Conservation (phyloP, 257 asterid species). For the Penstemon davidsonii region DNA sequence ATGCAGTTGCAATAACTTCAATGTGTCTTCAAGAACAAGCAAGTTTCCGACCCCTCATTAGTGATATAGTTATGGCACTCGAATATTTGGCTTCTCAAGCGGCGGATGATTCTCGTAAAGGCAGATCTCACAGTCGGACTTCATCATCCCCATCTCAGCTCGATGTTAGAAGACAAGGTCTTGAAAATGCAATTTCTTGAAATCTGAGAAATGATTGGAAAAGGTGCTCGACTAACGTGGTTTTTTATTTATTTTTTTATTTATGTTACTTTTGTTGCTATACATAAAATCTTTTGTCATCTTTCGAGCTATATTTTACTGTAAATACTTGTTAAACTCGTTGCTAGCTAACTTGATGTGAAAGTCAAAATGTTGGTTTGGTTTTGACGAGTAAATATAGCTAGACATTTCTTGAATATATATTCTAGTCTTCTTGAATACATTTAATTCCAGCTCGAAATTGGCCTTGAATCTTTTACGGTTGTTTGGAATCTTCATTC, state of each 20-base stretch:
- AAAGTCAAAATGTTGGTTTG: too few relatives aligned
- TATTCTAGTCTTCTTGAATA: too few relatives aligned
- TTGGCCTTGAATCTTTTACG: too few relatives aligned
- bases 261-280: background rate
- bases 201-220: background rate
- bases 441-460: too few relatives aligned
- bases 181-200: slow-evolving; percentile 8
- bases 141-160: slow-evolving; percentile 22
- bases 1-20: slow-evolving; percentile 56
- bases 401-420: too few relatives aligned
- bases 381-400: too few relatives aligned
- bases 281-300: background rate
- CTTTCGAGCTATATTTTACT: background rate
- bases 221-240: too few relatives aligned
- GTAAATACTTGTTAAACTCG: background rate
- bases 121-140: slow-evolving; percentile 18
- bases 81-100: slow-evolving; percentile 55
- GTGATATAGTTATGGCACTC: slow-evolving; percentile 59
- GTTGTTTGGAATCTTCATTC: too few relatives aligned
- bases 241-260: too few relatives aligned
- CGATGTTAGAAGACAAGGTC: slow-evolving; percentile 19
- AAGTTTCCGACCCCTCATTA: slow-evolving; percentile 49
- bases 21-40: slow-evolving; percentile 78
- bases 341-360: too few relatives aligned
- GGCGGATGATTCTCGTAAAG: slow-evolving; percentile 34